phyloP scores from a whole-genome alignment of 1,139 yeast genomes.

The Petasospora rhodanensis region DNA sequence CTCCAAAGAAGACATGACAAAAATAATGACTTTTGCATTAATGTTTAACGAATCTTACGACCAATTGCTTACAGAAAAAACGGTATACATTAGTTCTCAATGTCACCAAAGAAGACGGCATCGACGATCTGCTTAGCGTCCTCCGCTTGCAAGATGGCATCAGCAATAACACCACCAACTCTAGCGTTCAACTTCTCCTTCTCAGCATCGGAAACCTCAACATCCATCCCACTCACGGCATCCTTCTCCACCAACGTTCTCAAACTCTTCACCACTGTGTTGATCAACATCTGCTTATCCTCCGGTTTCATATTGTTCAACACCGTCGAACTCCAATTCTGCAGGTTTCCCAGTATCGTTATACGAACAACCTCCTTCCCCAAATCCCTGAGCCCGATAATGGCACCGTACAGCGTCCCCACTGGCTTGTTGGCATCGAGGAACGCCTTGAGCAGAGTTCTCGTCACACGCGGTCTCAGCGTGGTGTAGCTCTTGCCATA shows the following conservation, averaged over 20 bases:
- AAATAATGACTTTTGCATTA: neutral
- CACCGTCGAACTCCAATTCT: conserved; percentile 70
- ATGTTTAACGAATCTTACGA: neutral
- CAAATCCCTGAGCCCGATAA: conserved; percentile 75
- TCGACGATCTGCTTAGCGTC: conserved; percentile 52
- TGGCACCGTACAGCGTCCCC: conserved; percentile 91
- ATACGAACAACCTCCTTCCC: conserved; percentile 89
- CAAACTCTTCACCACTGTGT: conserved; percentile 53
- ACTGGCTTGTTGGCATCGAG: conserved; percentile 70
- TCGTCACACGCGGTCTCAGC: conserved; percentile 86
- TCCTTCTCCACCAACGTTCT: conserved; percentile 37
- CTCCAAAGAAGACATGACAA: conserved; percentile 1
- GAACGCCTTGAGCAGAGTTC: conserved; percentile 87
- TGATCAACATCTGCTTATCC: conserved; percentile 44
- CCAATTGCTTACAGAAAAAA: neutral
- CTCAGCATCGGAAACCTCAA: conserved; percentile 38
- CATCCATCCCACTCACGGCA: conserved; percentile 32
- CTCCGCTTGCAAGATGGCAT: conserved; percentile 42
- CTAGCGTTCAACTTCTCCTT: conserved; percentile 47
- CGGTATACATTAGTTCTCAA: conserved; percentile 13
- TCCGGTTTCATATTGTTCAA: conserved; percentile 30
- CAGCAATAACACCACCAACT: conserved; percentile 58
- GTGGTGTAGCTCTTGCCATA: conserved; percentile 89
- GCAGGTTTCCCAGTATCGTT: conserved; percentile 76
- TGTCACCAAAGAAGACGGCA: conserved; percentile 79